Conservation (phyloP, 2,329 filamentous ascomycete genomes). For the Alternaria sp. region DNA sequence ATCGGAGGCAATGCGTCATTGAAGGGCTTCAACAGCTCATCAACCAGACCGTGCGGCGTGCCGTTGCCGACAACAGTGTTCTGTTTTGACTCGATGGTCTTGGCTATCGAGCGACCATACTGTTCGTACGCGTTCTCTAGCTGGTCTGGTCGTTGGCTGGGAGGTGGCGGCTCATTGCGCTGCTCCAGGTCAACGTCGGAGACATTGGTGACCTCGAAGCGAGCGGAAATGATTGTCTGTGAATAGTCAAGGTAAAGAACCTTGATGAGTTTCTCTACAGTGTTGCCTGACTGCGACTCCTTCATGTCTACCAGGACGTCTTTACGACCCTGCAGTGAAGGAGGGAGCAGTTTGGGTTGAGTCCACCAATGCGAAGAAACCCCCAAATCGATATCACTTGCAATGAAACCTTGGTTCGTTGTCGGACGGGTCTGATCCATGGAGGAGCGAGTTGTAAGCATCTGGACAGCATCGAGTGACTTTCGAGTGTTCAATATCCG, state of each 20-base stretch:
- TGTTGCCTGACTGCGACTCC: constrained; percentile 77
- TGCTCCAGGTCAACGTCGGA: constrained; percentile 81
- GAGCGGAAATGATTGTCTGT: constrained; percentile 85
- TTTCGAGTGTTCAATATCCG: constrained; percentile 60
- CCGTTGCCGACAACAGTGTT: constrained; percentile 86
- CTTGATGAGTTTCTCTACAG: constrained; percentile 81
- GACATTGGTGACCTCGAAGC: constrained; percentile 78
- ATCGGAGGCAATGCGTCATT: constrained; percentile 80
- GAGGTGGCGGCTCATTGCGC: constrained; percentile 83
- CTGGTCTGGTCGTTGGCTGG: constrained; percentile 86
- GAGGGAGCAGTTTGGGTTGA: constrained; percentile 79
- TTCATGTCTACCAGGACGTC: constrained; percentile 87
- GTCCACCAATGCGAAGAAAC: constrained; percentile 86
- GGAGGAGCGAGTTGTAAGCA: constrained; percentile 66
- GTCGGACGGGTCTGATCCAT: constrained; percentile 76
- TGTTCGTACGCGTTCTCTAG: constrained; percentile 85
- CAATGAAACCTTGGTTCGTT: constrained; percentile 83
- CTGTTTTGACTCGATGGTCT: constrained; percentile 75
- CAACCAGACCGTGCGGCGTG: constrained; percentile 77
- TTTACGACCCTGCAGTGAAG: constrained; percentile 80
- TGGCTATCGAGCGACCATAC: constrained; percentile 81
- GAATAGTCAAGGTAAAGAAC: constrained; percentile 97
- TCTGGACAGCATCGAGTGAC: constrained; percentile 71
- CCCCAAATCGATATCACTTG: constrained; percentile 84
- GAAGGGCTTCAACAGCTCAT: constrained; percentile 79